A percentile compares a stretch with the other conserved stretches of the same genome.
Conservation (phyloP, 1,139 yeast genomes). For the Yamadazyma atlantica region DNA sequence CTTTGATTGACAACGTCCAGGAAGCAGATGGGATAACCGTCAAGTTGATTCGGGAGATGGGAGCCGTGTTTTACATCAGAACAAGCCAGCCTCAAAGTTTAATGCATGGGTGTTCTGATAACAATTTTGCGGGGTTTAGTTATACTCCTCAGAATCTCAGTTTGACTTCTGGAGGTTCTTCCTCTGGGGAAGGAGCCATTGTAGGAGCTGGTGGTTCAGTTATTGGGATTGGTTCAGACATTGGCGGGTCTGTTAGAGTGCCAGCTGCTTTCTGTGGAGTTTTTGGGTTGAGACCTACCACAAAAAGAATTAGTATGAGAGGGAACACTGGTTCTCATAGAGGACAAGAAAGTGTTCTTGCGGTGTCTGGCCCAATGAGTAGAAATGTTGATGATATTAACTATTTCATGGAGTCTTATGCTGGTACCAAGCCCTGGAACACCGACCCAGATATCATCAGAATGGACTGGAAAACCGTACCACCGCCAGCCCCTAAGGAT, state of each 20-base stretch:
- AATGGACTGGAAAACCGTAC: constrained; percentile 14
- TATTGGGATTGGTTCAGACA: constrained; percentile 37
- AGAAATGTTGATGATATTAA: constrained; percentile 23
- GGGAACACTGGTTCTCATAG: constrained; percentile 15
- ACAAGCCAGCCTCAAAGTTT: constrained; percentile 61
- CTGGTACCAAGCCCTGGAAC: constrained; percentile 20
- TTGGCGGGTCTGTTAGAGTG: constrained; percentile 21
- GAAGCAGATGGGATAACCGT: constrained; percentile 30
- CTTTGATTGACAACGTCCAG: constrained; percentile 24
- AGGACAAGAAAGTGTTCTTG: constrained; percentile 22
- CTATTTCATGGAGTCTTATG: too few species aligned
- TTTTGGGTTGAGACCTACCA: constrained; percentile 18
- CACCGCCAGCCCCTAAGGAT: constrained; percentile 21
- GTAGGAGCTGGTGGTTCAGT: constrained; percentile 48
- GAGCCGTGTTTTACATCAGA: constrained; percentile 57
- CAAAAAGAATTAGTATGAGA: constrained; percentile 13
- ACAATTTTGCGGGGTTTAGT: constrained; percentile 50
- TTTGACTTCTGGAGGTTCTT: constrained; percentile 55
- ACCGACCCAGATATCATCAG: constrained; percentile 18
- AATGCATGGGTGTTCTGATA: constrained; percentile 50
- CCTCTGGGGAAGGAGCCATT: constrained; percentile 66
- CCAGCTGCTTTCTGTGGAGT: constrained; percentile 19
- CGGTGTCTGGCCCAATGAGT: constrained; percentile 24
- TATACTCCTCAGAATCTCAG: constrained; percentile 43
- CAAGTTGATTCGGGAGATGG: constrained; percentile 44